Evolutionary conservation across 192 early-diverging fungal species (phyloP).

Genomic region (Coemansia sp.): DNA sequence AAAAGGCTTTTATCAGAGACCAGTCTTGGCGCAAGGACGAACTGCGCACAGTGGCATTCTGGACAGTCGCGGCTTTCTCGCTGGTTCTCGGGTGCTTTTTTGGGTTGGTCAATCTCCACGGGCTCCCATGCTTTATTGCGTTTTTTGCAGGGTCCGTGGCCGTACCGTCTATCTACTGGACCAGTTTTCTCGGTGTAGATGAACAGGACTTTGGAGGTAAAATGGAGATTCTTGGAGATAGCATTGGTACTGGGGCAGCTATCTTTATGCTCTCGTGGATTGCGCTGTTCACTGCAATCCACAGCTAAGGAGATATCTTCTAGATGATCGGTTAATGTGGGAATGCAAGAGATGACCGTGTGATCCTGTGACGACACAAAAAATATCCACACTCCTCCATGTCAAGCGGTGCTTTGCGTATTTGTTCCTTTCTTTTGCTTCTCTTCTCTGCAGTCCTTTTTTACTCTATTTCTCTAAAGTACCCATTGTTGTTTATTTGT

Average conservation of each 20-base stretch:
- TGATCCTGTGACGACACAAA: neutral
- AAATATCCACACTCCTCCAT: neutral
- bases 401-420: neutral
- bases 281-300: constrained; percentile 24
- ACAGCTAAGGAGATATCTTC: constrained; percentile 2
- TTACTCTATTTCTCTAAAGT: neutral
- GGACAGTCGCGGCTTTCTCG: constrained; percentile 36
- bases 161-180: constrained; percentile 43
- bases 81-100: constrained; percentile 21
- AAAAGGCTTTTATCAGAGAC: constrained; percentile 45
- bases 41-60: constrained; percentile 41
- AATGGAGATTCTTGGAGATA: constrained; percentile 51
- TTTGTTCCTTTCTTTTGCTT: constrained; percentile 3
- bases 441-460: neutral
- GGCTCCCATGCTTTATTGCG: constrained; percentile 28
- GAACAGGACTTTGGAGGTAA: constrained; percentile 52
- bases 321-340: too few species aligned
- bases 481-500: neutral
- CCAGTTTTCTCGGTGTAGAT: constrained; percentile 36
- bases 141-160: constrained; percentile 32
- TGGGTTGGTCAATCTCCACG: constrained; percentile 31
- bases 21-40: constrained; percentile 50
- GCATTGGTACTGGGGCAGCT: constrained; percentile 39
- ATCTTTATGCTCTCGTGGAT: constrained; percentile 43
- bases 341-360: neutral